Conservation (phyloP, 108 stramenopile species). For the Cyclostephanos invisitatus region DNA sequence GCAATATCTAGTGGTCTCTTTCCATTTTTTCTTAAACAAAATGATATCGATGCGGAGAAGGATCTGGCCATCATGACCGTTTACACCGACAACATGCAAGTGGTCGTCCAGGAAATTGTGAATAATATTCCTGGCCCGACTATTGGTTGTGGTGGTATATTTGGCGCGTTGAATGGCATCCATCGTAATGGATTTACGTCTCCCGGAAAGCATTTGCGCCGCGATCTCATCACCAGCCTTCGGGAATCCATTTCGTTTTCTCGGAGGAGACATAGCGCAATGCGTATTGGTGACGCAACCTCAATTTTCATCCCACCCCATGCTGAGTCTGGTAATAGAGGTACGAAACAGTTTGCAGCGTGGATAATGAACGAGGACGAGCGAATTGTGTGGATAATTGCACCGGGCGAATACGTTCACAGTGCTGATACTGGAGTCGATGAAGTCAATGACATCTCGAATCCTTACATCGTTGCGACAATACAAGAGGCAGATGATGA, state of each 20-base stretch:
- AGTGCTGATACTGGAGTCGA: no score
- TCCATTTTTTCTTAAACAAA: background rate
- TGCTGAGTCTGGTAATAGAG: no score
- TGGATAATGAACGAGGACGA: no score
- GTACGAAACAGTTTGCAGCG: no score
- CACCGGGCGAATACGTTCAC: no score
- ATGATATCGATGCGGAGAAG: background rate
- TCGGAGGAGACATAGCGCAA: background rate
- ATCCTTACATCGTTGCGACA: no score
- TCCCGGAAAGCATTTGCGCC: background rate
- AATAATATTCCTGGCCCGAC: background rate
- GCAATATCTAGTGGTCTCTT: slow-evolving; percentile 5
- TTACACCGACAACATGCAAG: background rate
- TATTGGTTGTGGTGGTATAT: background rate
- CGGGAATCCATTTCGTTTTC: background rate
- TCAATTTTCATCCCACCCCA: no score
- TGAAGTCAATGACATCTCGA: no score
- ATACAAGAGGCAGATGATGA: no score
- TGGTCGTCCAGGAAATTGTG: background rate
- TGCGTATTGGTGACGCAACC: background rate
- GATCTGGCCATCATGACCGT: slow-evolving; percentile 4
- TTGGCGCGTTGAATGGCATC: slow-evolving; percentile 10
- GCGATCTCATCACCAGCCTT: background rate
- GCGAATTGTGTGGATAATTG: no score
- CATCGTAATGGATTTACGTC: background rate